Base-by-base conservation (phyloP, 1,284 basidiomycete species). In the Entoloma clypeatum region DNA sequence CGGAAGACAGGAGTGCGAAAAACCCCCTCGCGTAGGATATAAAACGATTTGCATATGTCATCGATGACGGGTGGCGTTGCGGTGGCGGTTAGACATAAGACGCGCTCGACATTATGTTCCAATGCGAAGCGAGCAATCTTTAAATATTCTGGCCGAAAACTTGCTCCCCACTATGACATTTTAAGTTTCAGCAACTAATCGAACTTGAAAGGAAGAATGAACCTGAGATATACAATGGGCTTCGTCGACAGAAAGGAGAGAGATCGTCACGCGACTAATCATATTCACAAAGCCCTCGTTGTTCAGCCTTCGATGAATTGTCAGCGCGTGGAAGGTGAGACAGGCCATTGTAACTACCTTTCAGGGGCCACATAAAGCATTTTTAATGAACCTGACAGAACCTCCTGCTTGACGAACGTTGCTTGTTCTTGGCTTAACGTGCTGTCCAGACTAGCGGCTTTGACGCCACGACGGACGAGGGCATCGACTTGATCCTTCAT, bases 241-340 rank as follows among this genome's bases (percentile, higher is more conserved):
- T 55, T 86, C 82, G 56, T 86, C 83, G 17, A 86, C 68, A 1
- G 85, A 81, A 43, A 86, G 78, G 5, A 86, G 67, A 1, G 82
- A 81, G 13, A 88, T 69, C 43, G 67, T 68, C 5, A 74, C 67
- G 14, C 65, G 57, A 5, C 56, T 52, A 56, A 82, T 69, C 50
- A 86, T 32, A 36, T 49, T 41, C 14, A 49, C 39, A 23, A 49
- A 49, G 7, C 48, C 44, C 22, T 49, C 48, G 32, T 49, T 49
- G 18, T 49, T 49, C 10, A 49, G 36, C 21, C 48, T 49, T 16
- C n/a, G 7, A 17, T 13, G 7, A 11, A 22, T 35, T 13, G 28
- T 43, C 22, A 43, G 19, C 14, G 10, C 16, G 39, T 36, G 18
- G 8, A 25, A 11, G n/a, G 24, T 21, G 10, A 13, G 8, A 4